These are phyloP conservation scores for Daldinia sp. DNA, from an alignment of 2,329 filamentous ascomycete genomes.

Conservation along the genomic window DNA sequence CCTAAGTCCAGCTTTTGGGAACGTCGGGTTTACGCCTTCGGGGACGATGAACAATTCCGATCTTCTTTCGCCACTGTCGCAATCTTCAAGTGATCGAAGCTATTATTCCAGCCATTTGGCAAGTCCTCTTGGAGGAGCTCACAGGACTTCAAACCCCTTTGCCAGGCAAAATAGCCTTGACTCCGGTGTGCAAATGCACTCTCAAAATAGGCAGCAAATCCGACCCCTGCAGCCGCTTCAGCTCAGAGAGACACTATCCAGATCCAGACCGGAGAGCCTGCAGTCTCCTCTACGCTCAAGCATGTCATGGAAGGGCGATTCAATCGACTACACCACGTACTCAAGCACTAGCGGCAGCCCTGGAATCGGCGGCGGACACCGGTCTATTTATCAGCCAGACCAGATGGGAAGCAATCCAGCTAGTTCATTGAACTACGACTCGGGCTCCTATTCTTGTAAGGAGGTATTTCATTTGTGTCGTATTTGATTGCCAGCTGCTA, in stretches of 20 bases:
- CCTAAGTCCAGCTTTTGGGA: slow-evolving; percentile 75
- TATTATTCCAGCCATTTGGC: slow-evolving; percentile 63
- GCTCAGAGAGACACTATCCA: slow-evolving; percentile 67
- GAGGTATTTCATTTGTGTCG: background rate
- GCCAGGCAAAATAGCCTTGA: slow-evolving; percentile 63
- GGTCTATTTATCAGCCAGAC: slow-evolving; percentile 64
- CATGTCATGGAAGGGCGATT: slow-evolving; percentile 73
- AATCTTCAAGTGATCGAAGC: slow-evolving; percentile 67
- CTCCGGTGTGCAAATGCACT: slow-evolving; percentile 59
- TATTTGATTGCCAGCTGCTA: slow-evolving; percentile 15
- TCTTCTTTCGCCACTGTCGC: slow-evolving; percentile 68
- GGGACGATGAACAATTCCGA: slow-evolving; percentile 64
- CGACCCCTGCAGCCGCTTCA: slow-evolving; percentile 70
- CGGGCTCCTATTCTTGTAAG: slow-evolving; percentile 66
- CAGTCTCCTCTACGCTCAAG: slow-evolving; percentile 70
- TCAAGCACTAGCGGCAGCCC: slow-evolving; percentile 61
- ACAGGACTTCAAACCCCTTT: slow-evolving; percentile 65
- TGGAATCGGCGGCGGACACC: slow-evolving; percentile 60
- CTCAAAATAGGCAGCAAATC: slow-evolving; percentile 60
- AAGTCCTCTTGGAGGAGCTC: slow-evolving; percentile 60
- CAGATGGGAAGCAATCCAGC: slow-evolving; percentile 58
- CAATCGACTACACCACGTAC: slow-evolving; percentile 69
- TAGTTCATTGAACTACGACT: slow-evolving; percentile 63
- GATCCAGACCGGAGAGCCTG: slow-evolving; percentile 68
- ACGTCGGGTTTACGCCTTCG: slow-evolving; percentile 72